These are phyloP conservation scores for Ganoderma lingzhi DNA, from an alignment of 1,284 basidiomycete species.

Conservation along the genomic window DNA sequence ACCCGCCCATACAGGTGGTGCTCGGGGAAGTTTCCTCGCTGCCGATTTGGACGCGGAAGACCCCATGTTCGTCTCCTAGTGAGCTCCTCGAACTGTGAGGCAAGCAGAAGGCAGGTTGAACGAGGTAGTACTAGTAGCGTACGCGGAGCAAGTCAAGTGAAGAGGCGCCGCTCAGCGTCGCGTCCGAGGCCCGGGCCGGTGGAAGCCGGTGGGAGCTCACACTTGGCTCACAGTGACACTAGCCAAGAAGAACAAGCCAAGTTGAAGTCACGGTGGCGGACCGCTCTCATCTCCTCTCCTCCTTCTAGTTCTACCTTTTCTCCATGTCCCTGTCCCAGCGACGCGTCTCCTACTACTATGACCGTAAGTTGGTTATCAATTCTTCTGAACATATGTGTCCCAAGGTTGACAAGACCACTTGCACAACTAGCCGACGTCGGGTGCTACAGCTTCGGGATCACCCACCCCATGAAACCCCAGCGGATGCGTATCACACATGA, in stretches of 20 bases:
- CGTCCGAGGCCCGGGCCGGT: not conserved
- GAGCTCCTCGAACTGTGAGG: not conserved
- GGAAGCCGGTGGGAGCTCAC: not conserved
- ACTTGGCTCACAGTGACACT: too few species aligned
- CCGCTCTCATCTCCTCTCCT: not conserved
- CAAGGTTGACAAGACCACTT: conserved; percentile 35
- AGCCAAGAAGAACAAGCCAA: too few species aligned
- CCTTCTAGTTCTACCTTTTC: not conserved
- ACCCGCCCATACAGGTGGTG: conserved; percentile 61
- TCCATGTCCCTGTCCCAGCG: conserved; percentile 37
- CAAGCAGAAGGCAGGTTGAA: not conserved
- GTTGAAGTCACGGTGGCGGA: not conserved
- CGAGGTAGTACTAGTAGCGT: not conserved
- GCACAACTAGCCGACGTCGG: conserved; percentile 77
- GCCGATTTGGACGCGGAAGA: conserved; percentile 71
- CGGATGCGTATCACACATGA: conserved; percentile 94
- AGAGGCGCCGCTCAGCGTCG: not conserved
- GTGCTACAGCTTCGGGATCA: conserved; percentile 87
- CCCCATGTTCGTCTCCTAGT: conserved; percentile 62
- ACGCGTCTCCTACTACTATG: conserved; percentile 37
- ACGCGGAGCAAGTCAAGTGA: not conserved
- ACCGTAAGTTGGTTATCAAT: conserved; percentile 25
- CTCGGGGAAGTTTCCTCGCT: conserved; percentile 67
- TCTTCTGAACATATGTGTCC: not conserved
- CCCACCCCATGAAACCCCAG: conserved; percentile 96